Evolutionary conservation across 2,329 filamentous ascomycete species (phyloP).

Genomic region (Incumbomyces lentus): DNA sequence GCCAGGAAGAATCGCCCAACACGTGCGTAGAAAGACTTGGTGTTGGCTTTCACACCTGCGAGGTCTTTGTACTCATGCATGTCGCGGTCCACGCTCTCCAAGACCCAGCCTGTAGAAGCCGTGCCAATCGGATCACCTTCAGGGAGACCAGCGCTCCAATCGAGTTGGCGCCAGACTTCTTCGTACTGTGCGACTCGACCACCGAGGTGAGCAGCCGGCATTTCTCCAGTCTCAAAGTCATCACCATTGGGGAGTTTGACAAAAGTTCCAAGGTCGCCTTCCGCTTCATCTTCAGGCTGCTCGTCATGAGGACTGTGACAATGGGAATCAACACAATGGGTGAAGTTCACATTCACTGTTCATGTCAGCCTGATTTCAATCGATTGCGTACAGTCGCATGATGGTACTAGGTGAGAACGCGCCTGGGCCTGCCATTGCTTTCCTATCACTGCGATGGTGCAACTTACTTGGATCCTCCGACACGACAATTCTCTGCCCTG

Average conservation of each 20-base stretch:
- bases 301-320: too few relatives aligned
- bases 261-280: slow-evolving; percentile 28
- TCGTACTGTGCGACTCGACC: slow-evolving; percentile 43
- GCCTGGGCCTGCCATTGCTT: too few relatives aligned
- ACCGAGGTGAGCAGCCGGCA: slow-evolving; percentile 29
- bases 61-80: too few relatives aligned
- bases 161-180: slow-evolving; percentile 31
- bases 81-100: too few relatives aligned
- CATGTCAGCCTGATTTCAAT: too few relatives aligned
- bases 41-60: neutral
- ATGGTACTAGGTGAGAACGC: too few relatives aligned
- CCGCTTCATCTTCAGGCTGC: slow-evolving; percentile 20
- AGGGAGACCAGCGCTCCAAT: neutral
- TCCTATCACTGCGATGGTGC: too few relatives aligned
- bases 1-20: slow-evolving; percentile 4
- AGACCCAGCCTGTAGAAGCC: too few relatives aligned
- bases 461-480: slow-evolving; percentile 25
- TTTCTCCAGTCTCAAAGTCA: slow-evolving; percentile 30
- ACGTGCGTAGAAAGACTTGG: slow-evolving; percentile 5
- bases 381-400: too few relatives aligned
- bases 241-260: slow-evolving; percentile 31
- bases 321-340: too few relatives aligned
- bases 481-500: slow-evolving; percentile 31
- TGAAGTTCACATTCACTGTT: too few relatives aligned
- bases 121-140: too few relatives aligned